Evolutionary conservation across 2,329 filamentous ascomycete species (phyloP).

Genomic region (Verticillium isaacii): DNA sequence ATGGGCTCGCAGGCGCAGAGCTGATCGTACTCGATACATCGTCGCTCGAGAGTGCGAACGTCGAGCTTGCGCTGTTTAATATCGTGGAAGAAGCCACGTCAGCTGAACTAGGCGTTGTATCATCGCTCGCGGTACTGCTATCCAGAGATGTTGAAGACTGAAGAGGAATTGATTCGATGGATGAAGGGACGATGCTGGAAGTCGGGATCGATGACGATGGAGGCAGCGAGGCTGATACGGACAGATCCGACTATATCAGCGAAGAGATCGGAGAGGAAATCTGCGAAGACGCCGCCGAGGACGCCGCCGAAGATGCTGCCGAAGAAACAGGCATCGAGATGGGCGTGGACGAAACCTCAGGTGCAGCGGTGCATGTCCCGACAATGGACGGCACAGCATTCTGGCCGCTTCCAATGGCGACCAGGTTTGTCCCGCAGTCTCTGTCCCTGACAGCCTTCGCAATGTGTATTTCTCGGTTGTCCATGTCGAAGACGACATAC

Average conservation of each 20-base stretch:
- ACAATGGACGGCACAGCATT: constrained; percentile 21
- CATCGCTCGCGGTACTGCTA: too few species aligned
- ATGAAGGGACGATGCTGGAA: not conserved
- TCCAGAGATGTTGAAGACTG: too few species aligned
- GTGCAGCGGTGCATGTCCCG: not conserved
- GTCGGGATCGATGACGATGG: not conserved
- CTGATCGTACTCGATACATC: too few species aligned
- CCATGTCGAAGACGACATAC: constrained; percentile 27
- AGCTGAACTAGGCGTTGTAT: too few species aligned
- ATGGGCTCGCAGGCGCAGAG: too few species aligned
- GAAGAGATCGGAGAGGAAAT: not conserved
- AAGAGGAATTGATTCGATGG: too few species aligned
- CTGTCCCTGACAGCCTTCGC: constrained; percentile 22
- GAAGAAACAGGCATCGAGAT: not conserved
- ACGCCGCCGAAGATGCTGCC: not conserved
- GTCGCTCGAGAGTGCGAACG: too few species aligned
- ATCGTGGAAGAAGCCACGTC: too few species aligned
- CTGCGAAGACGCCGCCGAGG: not conserved
- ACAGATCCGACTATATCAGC: not conserved
- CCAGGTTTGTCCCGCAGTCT: constrained; percentile 31
- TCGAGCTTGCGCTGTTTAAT: too few species aligned
- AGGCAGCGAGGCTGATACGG: not conserved
- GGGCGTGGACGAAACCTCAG: not conserved
- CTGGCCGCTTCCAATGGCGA: constrained; percentile 33
- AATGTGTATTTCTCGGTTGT: constrained; percentile 31